These are phyloP conservation scores for Coprinopsis strossmayeri DNA, from an alignment of 768 basidiomycete genomes.

Conservation along the genomic window DNA sequence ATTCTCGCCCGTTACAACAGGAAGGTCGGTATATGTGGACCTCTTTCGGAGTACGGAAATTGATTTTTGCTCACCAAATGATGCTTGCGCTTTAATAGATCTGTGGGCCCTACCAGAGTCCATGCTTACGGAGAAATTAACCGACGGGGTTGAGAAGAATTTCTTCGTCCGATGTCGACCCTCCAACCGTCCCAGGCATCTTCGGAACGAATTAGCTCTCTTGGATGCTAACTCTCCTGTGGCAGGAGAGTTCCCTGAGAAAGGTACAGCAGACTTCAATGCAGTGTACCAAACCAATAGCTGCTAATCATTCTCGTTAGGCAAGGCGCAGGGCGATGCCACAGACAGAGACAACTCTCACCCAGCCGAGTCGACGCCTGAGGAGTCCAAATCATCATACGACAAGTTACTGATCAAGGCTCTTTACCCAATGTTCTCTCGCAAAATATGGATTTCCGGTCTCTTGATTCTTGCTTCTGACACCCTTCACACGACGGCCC, in stretches of 20 bases:
- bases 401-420: constrained; percentile 47
- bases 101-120: constrained; percentile 37
- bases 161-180: constrained; percentile 41
- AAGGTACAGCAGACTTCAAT: too few relatives aligned
- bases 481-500: constrained; percentile 46
- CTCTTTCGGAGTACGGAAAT: too few relatives aligned
- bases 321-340: too few relatives aligned
- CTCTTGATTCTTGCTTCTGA: constrained; percentile 22
- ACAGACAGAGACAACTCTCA: too few relatives aligned
- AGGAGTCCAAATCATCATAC: constrained; percentile 25
- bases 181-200: constrained; percentile 26
- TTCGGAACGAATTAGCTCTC: not conserved
- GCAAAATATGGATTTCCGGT: constrained; percentile 41
- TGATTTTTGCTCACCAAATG: too few relatives aligned
- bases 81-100: constrained; percentile 23
- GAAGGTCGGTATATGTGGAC: constrained; percentile 27
- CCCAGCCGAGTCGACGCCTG: too few relatives aligned
- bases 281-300: too few relatives aligned
- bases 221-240: not conserved
- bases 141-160: constrained; percentile 30
- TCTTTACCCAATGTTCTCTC: constrained; percentile 38
- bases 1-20: constrained; percentile 41
- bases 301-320: too few relatives aligned
- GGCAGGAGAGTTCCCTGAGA: not conserved
- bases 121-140: constrained; percentile 26